A percentile compares a stretch with the other conserved stretches of the same genome.
Conservation (phyloP, 805 yeast species). For the Wickerhamiella vanderwaltii region DNA sequence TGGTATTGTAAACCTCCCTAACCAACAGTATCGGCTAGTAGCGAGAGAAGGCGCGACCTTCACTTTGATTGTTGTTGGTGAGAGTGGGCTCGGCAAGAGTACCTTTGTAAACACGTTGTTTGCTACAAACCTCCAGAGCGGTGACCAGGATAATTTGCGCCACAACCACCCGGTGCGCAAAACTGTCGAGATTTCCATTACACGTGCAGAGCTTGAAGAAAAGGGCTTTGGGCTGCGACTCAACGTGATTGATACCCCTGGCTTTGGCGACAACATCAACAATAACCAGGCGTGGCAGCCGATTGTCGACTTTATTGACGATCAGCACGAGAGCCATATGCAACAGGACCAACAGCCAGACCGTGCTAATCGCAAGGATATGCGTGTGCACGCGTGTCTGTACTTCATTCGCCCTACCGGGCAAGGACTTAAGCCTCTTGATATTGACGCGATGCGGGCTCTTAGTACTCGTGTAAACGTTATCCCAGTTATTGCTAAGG, state of each 20-base stretch:
- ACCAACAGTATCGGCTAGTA: slow-evolving; percentile 27
- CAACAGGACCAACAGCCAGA: slow-evolving; percentile 70
- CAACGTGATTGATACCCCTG: slow-evolving; percentile 81
- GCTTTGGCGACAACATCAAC: slow-evolving; percentile 70
- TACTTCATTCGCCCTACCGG: slow-evolving; percentile 69
- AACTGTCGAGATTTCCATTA: slow-evolving; percentile 46
- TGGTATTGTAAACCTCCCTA: slow-evolving; percentile 27
- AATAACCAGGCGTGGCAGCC: slow-evolving; percentile 57
- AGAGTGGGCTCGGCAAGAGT: slow-evolving; percentile 83
- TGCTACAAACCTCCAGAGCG: slow-evolving; percentile 38
- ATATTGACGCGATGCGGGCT: slow-evolving; percentile 60
- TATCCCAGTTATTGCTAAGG: slow-evolving; percentile 71
- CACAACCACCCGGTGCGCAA: slow-evolving; percentile 31
- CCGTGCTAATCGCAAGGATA: slow-evolving; percentile 42
- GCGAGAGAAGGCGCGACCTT: slow-evolving; percentile 51
- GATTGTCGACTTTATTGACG: slow-evolving; percentile 62
- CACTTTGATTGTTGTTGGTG: slow-evolving; percentile 68
- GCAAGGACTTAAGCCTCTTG: slow-evolving; percentile 49
- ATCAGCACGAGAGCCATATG: slow-evolving; percentile 55
- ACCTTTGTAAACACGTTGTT: slow-evolving; percentile 87
- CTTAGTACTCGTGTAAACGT: slow-evolving; percentile 62
- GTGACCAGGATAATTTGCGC: slow-evolving; percentile 26
- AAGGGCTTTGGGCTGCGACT: slow-evolving; percentile 79
- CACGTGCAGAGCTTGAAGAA: slow-evolving; percentile 71
- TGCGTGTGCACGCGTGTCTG: slow-evolving; percentile 72